phyloP scores from a whole-genome alignment of 2,329 filamentous ascomycete species.

The Cytospora paraplurivora region DNA sequence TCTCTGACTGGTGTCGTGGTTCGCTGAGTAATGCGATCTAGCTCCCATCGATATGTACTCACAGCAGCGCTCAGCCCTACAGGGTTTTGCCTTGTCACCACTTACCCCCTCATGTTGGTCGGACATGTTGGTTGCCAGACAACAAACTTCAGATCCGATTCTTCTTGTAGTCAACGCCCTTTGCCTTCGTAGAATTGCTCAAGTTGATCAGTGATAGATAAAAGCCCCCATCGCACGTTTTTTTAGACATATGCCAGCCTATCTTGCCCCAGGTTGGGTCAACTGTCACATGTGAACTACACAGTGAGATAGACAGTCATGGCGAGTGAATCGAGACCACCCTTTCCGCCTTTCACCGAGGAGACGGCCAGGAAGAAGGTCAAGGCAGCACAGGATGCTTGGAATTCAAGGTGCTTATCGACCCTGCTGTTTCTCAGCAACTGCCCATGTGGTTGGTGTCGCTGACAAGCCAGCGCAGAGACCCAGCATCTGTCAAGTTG shows the following conservation, averaged over 20 bases:
- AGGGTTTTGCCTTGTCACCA: background rate
- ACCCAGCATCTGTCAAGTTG: slow-evolving; percentile 65
- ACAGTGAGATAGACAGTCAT: slow-evolving; percentile 24
- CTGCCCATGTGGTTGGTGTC: background rate
- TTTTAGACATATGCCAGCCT: background rate
- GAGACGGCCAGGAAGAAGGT: slow-evolving; percentile 75
- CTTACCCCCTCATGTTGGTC: background rate
- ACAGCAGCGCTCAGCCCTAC: background rate
- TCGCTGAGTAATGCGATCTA: background rate
- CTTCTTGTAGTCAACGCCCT: too few relatives aligned
- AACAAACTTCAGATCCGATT: background rate
- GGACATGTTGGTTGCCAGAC: background rate
- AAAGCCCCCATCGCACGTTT: background rate
- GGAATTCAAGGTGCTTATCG: slow-evolving; percentile 69
- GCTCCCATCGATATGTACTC: background rate
- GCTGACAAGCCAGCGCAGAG: slow-evolving; percentile 43
- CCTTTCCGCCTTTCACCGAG: slow-evolving; percentile 71
- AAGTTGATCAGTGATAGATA: background rate
- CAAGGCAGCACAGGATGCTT: slow-evolving; percentile 79
- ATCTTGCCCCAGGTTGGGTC: background rate
- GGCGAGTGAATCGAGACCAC: slow-evolving; percentile 40
- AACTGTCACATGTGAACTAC: background rate
- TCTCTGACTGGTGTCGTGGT: background rate
- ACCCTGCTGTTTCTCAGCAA: background rate
- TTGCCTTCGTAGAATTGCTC: background rate